phyloP scores from a whole-genome alignment of 352 stramenopile species.

The Globisporangium apiculatum region DNA sequence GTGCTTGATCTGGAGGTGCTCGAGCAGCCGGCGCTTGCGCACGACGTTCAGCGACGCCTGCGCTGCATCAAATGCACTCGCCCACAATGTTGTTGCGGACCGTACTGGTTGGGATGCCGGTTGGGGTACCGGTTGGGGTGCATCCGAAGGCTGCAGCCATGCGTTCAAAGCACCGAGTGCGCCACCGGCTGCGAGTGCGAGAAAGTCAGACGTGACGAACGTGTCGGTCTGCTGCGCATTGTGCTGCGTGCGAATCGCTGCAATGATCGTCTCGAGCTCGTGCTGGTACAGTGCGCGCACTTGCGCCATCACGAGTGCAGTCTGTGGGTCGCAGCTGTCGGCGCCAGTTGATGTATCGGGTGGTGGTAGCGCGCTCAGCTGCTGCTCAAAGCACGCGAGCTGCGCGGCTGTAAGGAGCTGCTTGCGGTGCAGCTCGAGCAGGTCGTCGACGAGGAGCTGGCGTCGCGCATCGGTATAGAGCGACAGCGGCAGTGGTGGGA shows the following conservation, averaged over 20 bases:
- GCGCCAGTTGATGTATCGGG: not conserved
- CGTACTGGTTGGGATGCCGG: not conserved
- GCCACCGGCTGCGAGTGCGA: conserved; percentile 51
- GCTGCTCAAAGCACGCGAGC: conserved; percentile 22
- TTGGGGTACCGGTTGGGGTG: conserved; percentile 1
- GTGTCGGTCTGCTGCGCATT: conserved; percentile 45
- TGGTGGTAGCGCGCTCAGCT: conserved; percentile 1
- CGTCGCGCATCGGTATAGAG: not conserved
- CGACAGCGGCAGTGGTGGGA: not conserved
- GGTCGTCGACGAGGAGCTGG: conserved; percentile 23
- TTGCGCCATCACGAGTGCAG: conserved; percentile 22
- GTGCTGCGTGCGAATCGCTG: conserved; percentile 34
- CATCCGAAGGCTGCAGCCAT: conserved; percentile 35
- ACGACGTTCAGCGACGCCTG: conserved; percentile 68
- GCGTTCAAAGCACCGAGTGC: conserved; percentile 63
- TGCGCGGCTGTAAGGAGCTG: conserved; percentile 22
- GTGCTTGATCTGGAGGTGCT: conserved; percentile 59
- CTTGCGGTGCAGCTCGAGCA: conserved; percentile 28
- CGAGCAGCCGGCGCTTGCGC: conserved; percentile 53
- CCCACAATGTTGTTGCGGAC: conserved; percentile 38
- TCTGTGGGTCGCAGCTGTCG: conserved; percentile 1
- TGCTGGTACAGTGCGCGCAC: conserved; percentile 23
- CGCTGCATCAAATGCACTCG: conserved; percentile 63
- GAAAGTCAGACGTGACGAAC: conserved; percentile 45
- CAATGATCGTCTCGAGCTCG: conserved; percentile 40